Percentiles rank a stretch among this genome's conserved stretches.
phyloP scores from a whole-genome alignment of 768 basidiomycete species.

The Leccinum uliginosum region DNA sequence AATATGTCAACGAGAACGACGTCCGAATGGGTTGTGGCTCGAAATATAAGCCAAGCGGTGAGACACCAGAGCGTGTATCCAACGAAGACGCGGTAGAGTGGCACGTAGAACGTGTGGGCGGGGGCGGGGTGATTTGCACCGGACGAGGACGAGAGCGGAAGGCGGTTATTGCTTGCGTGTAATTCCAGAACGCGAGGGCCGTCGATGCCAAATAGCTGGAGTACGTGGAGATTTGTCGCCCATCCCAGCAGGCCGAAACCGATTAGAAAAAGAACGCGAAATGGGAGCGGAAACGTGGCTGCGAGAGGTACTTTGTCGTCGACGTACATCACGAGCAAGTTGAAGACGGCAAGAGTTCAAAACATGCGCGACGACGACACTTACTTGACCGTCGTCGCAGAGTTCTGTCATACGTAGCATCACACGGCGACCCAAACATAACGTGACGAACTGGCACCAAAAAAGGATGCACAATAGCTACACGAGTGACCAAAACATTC shows the following conservation, averaged over 20 bases:
- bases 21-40: conserved; percentile 54
- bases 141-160: conserved; percentile 21
- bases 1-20: conserved; percentile 62
- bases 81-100: conserved; percentile 65
- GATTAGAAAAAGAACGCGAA: conserved; percentile 78
- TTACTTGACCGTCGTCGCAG: background rate
- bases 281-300: conserved; percentile 80
- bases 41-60: conserved; percentile 66
- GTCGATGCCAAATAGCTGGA: conserved; percentile 72
- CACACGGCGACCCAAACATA: too few relatives aligned
- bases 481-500: too few relatives aligned
- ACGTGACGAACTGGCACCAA: too few relatives aligned
- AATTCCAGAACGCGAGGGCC: conserved; percentile 68
- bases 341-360: background rate
- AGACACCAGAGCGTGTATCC: conserved; percentile 60
- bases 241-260: conserved; percentile 83
- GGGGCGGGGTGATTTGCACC: conserved; percentile 21
- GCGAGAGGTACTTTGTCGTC: conserved; percentile 45
- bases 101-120: conserved; percentile 42
- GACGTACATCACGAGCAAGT: conserved; percentile 28
- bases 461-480: too few relatives aligned
- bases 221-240: conserved; percentile 89
- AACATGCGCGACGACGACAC: conserved; percentile 2
- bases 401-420: too few relatives aligned
- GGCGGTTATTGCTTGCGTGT: conserved; percentile 6